Evolutionary conservation across 495 filamentous ascomycete species (phyloP).

Genomic region (Podospora australis): DNA sequence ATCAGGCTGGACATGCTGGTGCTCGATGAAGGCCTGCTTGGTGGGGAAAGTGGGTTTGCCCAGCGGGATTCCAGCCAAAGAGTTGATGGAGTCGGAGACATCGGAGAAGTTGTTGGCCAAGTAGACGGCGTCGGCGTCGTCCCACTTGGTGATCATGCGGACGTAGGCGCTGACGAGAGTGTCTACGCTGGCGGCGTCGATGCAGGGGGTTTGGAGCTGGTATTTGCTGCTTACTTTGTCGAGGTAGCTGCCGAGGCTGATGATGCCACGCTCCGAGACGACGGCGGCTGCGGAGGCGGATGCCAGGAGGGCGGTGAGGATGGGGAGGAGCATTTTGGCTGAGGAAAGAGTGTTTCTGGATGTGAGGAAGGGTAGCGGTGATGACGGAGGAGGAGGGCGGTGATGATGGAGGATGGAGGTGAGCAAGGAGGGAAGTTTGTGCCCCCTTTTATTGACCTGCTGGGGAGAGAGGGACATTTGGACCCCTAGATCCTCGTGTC

Average conservation of each 20-base stretch:
- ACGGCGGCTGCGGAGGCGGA: not conserved
- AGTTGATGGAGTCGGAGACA: conserved; percentile 28
- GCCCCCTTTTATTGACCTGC: too few species aligned
- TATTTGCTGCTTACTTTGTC: not conserved
- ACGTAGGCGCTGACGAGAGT: conserved; percentile 17
- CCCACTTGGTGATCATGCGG: conserved; percentile 21
- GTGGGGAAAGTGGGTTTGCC: conserved; percentile 24
- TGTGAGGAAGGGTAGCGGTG: too few species aligned
- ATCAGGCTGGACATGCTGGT: conserved; percentile 13
- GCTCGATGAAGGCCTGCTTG: conserved; percentile 19
- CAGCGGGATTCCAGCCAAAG: conserved; percentile 17
- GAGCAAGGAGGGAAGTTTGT: too few species aligned
- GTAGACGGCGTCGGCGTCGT: conserved; percentile 19
- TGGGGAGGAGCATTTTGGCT: too few species aligned
- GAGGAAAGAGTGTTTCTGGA: too few species aligned
- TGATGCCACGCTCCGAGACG: not conserved
- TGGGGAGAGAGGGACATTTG: too few species aligned
- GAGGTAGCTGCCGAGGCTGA: not conserved
- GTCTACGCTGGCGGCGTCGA: conserved; percentile 15
- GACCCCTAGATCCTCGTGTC: too few species aligned
- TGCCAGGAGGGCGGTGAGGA: not conserved
- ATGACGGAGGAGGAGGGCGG: too few species aligned
- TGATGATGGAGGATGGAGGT: too few species aligned
- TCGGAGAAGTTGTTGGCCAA: conserved; percentile 20
- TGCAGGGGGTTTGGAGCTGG: conserved; percentile 10